Base-by-base conservation (phyloP, 768 basidiomycete species). In the Trametes cinnabarina region DNA sequence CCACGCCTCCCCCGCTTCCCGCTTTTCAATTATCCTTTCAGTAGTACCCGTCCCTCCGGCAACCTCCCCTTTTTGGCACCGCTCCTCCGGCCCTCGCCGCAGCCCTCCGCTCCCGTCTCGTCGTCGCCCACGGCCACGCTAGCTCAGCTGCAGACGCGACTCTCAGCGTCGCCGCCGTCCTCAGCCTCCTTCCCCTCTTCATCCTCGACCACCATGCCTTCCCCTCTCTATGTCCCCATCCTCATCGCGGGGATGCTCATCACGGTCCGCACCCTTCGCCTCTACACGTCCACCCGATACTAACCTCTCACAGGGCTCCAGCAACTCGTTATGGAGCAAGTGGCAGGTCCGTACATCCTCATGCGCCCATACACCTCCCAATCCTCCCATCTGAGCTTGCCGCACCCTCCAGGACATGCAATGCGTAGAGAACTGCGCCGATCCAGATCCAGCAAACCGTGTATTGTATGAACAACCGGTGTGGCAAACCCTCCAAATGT, bases 381-480 rank as follows among this genome's bases (percentile, higher is more conserved):
- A 22, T 40, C 14, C 47, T 30, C 46, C 43, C 43, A 9, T 47
- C 26, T 42, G 37, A 39, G 10, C 17, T 39, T n/a, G n/a, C n/a
- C 42, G 34, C 35, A 0, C 37, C 50, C 20, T 43, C 41, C 57
- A 90, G 87, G 96, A 98, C 71, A 96, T 97, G 92, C 93, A 97
- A 85, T 98, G 96, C 69, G 95, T 98, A 42, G 93, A 93, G 79
- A 90, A 95, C 72, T 98, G 96, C 71, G 70, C 71, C 46, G 80
- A 86, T 62, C 81, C 82, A 35, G 76, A 91, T 71, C 81, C 86
- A 2, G 60, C 67, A 3, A 76, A 77, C 34, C 84, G 82, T 53
- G 79, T 94, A 47, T 80, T 92, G 28, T 98, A 90, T 71, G 94
- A 98, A 68, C 96, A 98, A 71, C 94, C 94, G 4, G 92, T 96